A percentile compares a stretch with the other conserved stretches of the same genome.
These are phyloP conservation scores for Myriosclerotinia curreyana DNA, from an alignment of 2,329 filamentous ascomycete species.

Conservation along the genomic window DNA sequence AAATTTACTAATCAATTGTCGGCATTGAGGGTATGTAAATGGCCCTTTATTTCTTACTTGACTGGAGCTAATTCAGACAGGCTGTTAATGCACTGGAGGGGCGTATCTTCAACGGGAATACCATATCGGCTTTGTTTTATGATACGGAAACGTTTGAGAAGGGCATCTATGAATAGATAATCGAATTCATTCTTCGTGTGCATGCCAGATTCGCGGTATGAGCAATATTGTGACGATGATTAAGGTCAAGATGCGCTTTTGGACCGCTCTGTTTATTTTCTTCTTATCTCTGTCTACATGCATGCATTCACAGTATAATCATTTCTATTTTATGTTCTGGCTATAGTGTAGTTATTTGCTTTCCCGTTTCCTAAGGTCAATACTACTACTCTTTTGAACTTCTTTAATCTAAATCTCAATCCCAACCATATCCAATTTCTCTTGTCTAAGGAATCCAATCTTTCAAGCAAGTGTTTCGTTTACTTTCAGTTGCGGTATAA, in stretches of 20 bases:
- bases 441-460: neutral
- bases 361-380: neutral
- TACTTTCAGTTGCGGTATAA: neutral
- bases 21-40: conserved; percentile 68
- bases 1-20: conserved; percentile 86
- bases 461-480: neutral
- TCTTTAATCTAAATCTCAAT: neutral
- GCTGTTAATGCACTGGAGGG: conserved; percentile 89
- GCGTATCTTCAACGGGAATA: conserved; percentile 82
- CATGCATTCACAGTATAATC: neutral
- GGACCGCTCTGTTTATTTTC: neutral
- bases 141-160: conserved; percentile 77
- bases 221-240: neutral
- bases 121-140: conserved; percentile 79
- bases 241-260: neutral
- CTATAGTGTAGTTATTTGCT: neutral
- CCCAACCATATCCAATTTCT: neutral
- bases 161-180: conserved; percentile 49
- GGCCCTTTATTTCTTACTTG: conserved; percentile 6
- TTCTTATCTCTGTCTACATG: neutral
- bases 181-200: neutral
- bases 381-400: neutral
- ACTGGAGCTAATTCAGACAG: conserved; percentile 44
- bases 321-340: neutral
- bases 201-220: neutral